A percentile compares a stretch with the other conserved stretches of the same genome.
Evolutionary conservation across 1,139 yeast species (phyloP).

Genomic region (Nakaseomyces delphensis): DNA sequence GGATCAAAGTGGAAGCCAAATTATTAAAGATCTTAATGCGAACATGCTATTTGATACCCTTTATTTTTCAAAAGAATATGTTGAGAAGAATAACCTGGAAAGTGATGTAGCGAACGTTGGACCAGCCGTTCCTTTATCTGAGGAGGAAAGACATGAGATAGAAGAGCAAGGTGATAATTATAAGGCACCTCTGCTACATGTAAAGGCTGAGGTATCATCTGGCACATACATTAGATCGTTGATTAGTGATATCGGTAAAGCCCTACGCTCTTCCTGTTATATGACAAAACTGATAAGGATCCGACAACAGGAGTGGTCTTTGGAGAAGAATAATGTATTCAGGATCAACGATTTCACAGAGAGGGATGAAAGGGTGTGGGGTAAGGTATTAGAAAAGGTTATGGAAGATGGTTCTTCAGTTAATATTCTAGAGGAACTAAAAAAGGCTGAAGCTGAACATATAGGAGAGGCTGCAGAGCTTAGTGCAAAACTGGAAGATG

Average conservation of each 20-base stretch:
- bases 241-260: conserved; percentile 80
- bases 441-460: conserved; percentile 15
- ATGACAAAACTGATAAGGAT: conserved; percentile 76
- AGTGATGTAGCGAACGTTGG: conserved; percentile 34
- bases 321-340: conserved; percentile 59
- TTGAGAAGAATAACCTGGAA: conserved; percentile 34
- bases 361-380: conserved; percentile 52
- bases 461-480: not conserved
- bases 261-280: conserved; percentile 72
- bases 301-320: conserved; percentile 76
- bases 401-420: conserved; percentile 35
- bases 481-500: not conserved
- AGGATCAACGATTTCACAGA: conserved; percentile 54
- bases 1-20: conserved; percentile 39
- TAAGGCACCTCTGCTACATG: conserved; percentile 58
- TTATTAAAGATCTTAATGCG: conserved; percentile 43
- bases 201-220: conserved; percentile 75
- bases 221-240: conserved; percentile 93
- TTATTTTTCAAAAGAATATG: conserved; percentile 49
- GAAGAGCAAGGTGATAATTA: conserved; percentile 28
- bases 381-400: conserved; percentile 48
- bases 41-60: conserved; percentile 56
- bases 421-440: conserved; percentile 30
- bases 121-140: conserved; percentile 29
- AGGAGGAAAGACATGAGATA: conserved; percentile 28